These are phyloP conservation scores for Mercurialis annua DNA, from an alignment of 345 rosid species.

Conservation along the genomic window DNA sequence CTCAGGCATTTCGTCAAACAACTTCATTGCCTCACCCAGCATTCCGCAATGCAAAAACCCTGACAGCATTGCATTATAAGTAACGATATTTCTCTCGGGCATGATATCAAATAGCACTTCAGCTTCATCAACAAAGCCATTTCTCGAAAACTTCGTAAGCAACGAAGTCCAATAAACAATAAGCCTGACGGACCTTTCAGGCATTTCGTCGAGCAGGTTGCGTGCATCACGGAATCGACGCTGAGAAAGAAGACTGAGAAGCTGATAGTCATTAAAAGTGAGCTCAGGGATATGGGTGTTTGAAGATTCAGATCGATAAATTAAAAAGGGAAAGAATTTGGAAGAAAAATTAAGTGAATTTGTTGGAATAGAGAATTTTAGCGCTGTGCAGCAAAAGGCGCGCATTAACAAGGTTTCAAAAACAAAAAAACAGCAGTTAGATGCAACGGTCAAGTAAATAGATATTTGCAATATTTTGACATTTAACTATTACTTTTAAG, in stretches of 20 bases:
- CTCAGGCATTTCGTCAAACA: slow-evolving; percentile 51
- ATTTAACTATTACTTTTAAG: too few relatives aligned
- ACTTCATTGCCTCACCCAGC: slow-evolving; percentile 37
- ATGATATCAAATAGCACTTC: slow-evolving; percentile 46
- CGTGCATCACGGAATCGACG: slow-evolving; percentile 39
- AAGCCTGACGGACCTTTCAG: slow-evolving; percentile 31
- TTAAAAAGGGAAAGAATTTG: slow-evolving; percentile 15
- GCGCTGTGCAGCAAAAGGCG: slow-evolving; percentile 22
- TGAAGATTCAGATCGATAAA: slow-evolving; percentile 14
- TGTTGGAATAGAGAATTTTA: slow-evolving; percentile 17
- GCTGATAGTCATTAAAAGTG: slow-evolving; percentile 33
- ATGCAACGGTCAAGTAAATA: background rate
- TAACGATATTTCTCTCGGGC: slow-evolving; percentile 50
- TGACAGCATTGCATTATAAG: slow-evolving; percentile 58
- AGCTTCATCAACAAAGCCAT: slow-evolving; percentile 54
- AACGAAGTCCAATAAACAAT: slow-evolving; percentile 53
- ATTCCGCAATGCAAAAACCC: slow-evolving; percentile 44
- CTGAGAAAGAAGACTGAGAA: slow-evolving; percentile 31
- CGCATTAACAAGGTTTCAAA: slow-evolving; percentile 26
- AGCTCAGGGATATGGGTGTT: slow-evolving; percentile 18
- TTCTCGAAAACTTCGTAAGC: slow-evolving; percentile 39
- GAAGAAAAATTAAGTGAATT: background rate
- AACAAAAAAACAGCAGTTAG: too few relatives aligned
- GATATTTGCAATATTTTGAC: too few relatives aligned
- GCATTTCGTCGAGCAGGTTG: slow-evolving; percentile 49